Evolutionary conservation across 768 basidiomycete species (phyloP).

Genomic region (Russula ochroleuca): DNA sequence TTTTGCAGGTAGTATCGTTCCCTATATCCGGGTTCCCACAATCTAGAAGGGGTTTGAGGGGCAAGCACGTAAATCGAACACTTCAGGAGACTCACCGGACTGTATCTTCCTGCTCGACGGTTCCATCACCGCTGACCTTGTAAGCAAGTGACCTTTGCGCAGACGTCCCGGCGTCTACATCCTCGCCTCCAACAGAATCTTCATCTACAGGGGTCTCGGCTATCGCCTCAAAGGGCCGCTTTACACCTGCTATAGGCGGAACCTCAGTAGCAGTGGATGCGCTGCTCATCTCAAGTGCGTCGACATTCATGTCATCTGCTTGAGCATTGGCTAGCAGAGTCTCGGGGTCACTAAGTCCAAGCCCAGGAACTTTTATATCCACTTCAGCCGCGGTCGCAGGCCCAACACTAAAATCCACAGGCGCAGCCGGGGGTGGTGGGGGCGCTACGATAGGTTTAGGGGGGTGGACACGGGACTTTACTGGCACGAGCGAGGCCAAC

Average conservation of each 20-base stretch:
- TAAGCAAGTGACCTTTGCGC: conserved; percentile 49
- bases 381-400: conserved; percentile 24
- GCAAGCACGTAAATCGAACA: conserved; percentile 13
- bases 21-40: conserved; percentile 95
- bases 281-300: conserved; percentile 16
- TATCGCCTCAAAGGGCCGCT: conserved; percentile 43
- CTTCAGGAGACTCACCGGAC: conserved; percentile 63
- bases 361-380: conserved; percentile 37
- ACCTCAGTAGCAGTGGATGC: conserved; percentile 27
- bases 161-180: conserved; percentile 34
- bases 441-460: conserved; percentile 28
- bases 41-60: conserved; percentile 41
- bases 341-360: conserved; percentile 32
- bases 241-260: conserved; percentile 34
- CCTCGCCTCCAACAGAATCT: conserved; percentile 33
- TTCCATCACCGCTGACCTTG: conserved; percentile 86
- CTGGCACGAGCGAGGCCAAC: conserved; percentile 52
- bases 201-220: conserved; percentile 10
- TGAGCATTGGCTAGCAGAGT: conserved; percentile 2
- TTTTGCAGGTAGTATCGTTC: conserved; percentile 94
- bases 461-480: conserved; percentile 34
- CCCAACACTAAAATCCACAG: conserved; percentile 30
- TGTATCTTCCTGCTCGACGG: conserved; percentile 89
- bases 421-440: conserved; percentile 17
- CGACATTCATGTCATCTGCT: conserved; percentile 5